phyloP scores from a whole-genome alignment of 192 early-diverging fungal species.

The Phycomyces blakesleeanus region DNA sequence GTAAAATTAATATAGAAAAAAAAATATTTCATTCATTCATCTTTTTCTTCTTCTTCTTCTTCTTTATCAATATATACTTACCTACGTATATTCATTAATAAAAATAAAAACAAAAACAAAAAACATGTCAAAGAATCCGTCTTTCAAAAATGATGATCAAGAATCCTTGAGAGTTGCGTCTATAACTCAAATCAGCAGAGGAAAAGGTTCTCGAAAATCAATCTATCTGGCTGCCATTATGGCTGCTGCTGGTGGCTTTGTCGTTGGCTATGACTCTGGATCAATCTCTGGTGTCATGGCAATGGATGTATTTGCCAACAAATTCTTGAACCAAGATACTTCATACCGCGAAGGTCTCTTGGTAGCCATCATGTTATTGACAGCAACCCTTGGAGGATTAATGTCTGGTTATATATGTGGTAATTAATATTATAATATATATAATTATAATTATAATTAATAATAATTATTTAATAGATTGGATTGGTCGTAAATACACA shows the following conservation, averaged over 20 bases:
- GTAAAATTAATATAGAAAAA: no score
- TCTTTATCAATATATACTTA: not conserved
- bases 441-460: not conserved
- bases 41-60: conserved; percentile 6
- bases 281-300: conserved; percentile 20
- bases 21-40: conserved; percentile 2
- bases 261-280: conserved; percentile 29
- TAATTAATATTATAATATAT: conserved; percentile 8
- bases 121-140: conserved; percentile 6
- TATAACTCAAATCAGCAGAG: not conserved
- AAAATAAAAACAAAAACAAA: conserved; percentile 11
- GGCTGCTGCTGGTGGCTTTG: conserved; percentile 31
- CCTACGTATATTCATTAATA: not conserved
- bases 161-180: not conserved
- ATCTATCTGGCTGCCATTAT: conserved; percentile 20
- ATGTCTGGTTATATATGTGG: conserved; percentile 26
- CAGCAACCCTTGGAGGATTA: conserved; percentile 29
- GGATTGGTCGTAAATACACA: conserved; percentile 60
- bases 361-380: conserved; percentile 33
- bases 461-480: conserved; percentile 13
- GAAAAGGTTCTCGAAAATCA: conserved; percentile 4
- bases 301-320: conserved; percentile 13
- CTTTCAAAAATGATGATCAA: not conserved
- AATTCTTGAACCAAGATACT: conserved; percentile 4
- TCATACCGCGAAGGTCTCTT: conserved; percentile 21